Evolutionary conservation across 169 alveolate genomes (phyloP), one percentile per base, ranked within the genome.

Genomic region (Cytauxzoon felis): DNA sequence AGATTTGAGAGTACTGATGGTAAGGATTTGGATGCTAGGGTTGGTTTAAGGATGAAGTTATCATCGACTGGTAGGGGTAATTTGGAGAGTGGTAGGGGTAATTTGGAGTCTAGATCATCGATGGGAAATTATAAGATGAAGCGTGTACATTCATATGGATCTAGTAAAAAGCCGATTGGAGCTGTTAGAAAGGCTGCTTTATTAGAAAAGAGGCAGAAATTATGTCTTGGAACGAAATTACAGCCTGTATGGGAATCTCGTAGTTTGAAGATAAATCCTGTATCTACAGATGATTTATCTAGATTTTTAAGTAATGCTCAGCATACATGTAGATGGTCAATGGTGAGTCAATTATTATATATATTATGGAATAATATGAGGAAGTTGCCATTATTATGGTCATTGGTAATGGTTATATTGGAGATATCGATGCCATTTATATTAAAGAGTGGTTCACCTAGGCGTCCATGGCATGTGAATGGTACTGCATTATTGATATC

Each of bases 191-290:
- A n/a, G n/a, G n/a, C n/a, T n/a, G n/a, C n/a, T n/a, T n/a, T n/a
- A n/a, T n/a, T n/a, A n/a, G 83, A 81, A 23, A 81, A 81, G 51
- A 53, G 78, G 19, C 88, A 80, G 38, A 87, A 81, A 32, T 36
- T 81, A 43, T 87, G 83, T 48, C 75, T 78, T 51, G 90, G 86
- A 19, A 61, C 92, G 16, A 81, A 87, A 56, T 61, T 79, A 38
- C 88, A 79, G 56, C 90, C 89, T 16, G 80, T 70, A 50, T 87
- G 92, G 92, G 87, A 87, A 57, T 69, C 86, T 23, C 18, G 92
- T 53, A 65, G 75, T 38, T 52, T 87, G 23, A 76, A 87, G 66
- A 87, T 87, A 23, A 87, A 87, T 53, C 92, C 92, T 36, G 76
- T 73, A 0, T 71, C 64, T 41, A 40, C 71, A 27, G 88, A 81